Evolutionary conservation across 768 basidiomycete species (phyloP), one percentile per base, ranked within the genome.

Genomic region (Botryobasidium botryosum): DNA sequence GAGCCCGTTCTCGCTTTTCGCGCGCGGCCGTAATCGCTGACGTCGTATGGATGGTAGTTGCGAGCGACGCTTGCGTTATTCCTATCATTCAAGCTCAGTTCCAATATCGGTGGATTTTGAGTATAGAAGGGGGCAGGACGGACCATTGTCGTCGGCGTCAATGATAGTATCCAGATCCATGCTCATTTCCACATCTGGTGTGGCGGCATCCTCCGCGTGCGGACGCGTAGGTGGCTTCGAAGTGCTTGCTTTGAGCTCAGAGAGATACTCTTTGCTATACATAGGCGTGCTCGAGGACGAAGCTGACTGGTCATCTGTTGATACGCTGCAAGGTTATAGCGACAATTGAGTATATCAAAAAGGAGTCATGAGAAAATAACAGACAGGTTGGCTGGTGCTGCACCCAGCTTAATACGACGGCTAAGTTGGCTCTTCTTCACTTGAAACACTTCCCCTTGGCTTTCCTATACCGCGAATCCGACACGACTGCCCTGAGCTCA

Each of bases 361-460:
- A 5, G 26, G 28, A 25, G 40, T 44, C 21, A 44, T 10, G 26
- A 24, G 23, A n/a, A 24, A 35, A 24, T 48, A 23, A 35, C 35
- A 44, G 18, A n/a, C 23, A 18, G 12, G 47, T 39, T n/a, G 47
- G 43, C 8, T 24, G 18, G 40, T 8, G 37, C 36, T 7, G 20
- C 36, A n/a, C 49, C 35, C 24, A 42, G 15, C 35, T 52, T 52
- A 40, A 53, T 49, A 52, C 79, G 81, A 49, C 66, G 64, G 54
- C 83, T 86, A 35, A 87, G 64, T 43, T 59, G 77, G 2, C 81
- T 84, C 61, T 84, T 88, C 58, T 85, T 87, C 15, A 87, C 64
- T 63, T 80, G 68, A 57, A 88, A 86, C 0, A 69, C 64, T 47
- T 83, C 77, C 6, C 68, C 73, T 31, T 68, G 69, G 8, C 65